Evolutionary conservation across 805 yeast species (phyloP).

Genomic region (Tetrapisispora nanseiensis): DNA sequence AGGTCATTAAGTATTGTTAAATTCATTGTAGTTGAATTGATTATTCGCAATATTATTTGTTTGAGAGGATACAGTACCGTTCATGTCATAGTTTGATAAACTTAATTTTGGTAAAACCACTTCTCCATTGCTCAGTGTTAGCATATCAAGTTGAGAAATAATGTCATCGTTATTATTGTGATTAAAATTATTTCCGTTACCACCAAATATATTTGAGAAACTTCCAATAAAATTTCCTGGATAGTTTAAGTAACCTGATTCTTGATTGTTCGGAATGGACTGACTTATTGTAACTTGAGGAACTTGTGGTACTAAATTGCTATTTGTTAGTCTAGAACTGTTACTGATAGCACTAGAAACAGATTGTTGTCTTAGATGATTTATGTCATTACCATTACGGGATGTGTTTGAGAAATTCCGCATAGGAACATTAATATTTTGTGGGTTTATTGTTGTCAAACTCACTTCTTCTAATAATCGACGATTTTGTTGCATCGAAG

Average conservation of each 20-base stretch:
- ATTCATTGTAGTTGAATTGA: background rate
- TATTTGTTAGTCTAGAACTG: constrained; percentile 22
- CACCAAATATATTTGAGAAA: constrained; percentile 14
- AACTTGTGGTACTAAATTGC: constrained; percentile 2
- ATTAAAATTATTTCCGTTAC: constrained; percentile 7
- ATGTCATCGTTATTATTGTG: constrained; percentile 17
- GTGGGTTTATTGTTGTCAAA: constrained; percentile 22
- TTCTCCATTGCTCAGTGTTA: constrained; percentile 22
- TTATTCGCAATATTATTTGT: background rate
- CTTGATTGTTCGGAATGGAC: background rate
- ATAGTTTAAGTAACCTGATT: constrained; percentile 17
- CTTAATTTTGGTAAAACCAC: constrained; percentile 26
- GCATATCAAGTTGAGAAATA: constrained; percentile 22
- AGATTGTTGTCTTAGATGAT: constrained; percentile 25
- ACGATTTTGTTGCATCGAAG: constrained; percentile 65
- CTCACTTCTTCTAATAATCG: constrained; percentile 91
- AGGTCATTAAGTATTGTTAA: background rate
- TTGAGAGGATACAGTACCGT: background rate
- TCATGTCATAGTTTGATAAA: constrained; percentile 15
- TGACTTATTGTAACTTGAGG: background rate
- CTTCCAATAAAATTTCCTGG: constrained; percentile 29
- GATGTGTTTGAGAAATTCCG: constrained; percentile 12
- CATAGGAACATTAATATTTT: background rate
- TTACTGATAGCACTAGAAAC: constrained; percentile 25
- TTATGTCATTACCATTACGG: constrained; percentile 16